Percentiles rank a stretch among this genome's conserved stretches.
phyloP scores from a whole-genome alignment of 257 asterid genomes.

The Craterostigma plantagineum region DNA sequence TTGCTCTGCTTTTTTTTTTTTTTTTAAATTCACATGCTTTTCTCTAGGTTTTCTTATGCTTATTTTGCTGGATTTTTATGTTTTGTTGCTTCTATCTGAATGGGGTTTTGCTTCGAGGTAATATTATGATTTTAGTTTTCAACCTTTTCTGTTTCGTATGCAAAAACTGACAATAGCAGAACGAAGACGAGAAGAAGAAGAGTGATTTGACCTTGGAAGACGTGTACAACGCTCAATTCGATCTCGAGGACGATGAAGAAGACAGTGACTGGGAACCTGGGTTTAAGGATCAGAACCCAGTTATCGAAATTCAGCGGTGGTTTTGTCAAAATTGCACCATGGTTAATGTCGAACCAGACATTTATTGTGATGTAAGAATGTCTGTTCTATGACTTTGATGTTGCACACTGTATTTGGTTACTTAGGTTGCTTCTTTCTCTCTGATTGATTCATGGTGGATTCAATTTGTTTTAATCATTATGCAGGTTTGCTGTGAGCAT shows the following conservation, averaged over 20 bases:
- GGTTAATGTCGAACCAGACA: conserved; percentile 37
- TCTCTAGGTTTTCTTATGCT: too few relatives aligned
- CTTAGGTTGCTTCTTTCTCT: conserved; percentile 1
- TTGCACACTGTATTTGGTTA: conserved; percentile 7
- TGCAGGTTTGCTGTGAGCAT: conserved; percentile 78
- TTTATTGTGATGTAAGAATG: conserved; percentile 51
- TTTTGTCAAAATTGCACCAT: conserved; percentile 86
- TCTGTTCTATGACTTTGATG: conserved; percentile 1
- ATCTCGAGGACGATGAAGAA: conserved; percentile 51
- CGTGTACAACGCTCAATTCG: conserved; percentile 41
- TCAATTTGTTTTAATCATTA: background rate
- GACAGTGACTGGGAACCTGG: conserved; percentile 54
- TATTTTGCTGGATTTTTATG: too few relatives aligned
- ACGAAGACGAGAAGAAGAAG: background rate
- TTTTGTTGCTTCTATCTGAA: too few relatives aligned
- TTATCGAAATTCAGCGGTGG: conserved; percentile 45
- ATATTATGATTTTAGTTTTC: too few relatives aligned
- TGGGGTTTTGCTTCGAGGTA: too few relatives aligned
- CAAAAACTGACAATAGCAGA: background rate
- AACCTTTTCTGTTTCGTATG: too few relatives aligned
- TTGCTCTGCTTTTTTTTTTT: too few relatives aligned
- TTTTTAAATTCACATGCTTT: too few relatives aligned
- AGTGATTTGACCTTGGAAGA: conserved; percentile 54
- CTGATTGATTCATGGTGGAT: background rate
- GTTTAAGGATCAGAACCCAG: conserved; percentile 11